A percentile compares a stretch with the other conserved stretches of the same genome.
Conservation (phyloP, 257 asterid genomes). For the Solanum rostratum region DNA sequence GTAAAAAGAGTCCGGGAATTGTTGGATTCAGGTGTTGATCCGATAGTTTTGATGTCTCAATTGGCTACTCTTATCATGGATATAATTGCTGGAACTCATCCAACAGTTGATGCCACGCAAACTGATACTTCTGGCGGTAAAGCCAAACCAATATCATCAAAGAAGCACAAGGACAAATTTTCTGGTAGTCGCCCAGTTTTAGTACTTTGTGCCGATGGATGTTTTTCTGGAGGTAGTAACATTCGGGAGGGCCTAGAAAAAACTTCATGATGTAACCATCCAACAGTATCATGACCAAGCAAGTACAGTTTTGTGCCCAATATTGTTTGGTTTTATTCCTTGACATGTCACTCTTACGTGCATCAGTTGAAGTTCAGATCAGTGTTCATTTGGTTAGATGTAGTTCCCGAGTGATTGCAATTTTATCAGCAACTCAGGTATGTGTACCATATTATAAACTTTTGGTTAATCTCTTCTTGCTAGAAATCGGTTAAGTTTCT, state of each 20-base stretch:
- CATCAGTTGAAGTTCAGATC: slow-evolving; percentile 73
- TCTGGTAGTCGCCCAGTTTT: slow-evolving; percentile 63
- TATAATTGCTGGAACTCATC: slow-evolving; percentile 78
- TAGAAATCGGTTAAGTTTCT: neutral
- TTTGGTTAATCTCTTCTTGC: neutral
- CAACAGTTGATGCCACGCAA: slow-evolving; percentile 30
- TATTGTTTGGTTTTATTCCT: slow-evolving; percentile 81
- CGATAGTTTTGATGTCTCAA: slow-evolving; percentile 83
- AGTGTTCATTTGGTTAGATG: slow-evolving; percentile 68
- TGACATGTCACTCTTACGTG: slow-evolving; percentile 67
- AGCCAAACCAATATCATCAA: slow-evolving; percentile 43
- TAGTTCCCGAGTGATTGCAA: slow-evolving; percentile 71
- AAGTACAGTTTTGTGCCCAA: slow-evolving; percentile 43
- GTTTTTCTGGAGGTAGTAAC: slow-evolving; percentile 49
- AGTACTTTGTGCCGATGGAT: slow-evolving; percentile 65
- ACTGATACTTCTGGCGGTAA: slow-evolving; percentile 41
- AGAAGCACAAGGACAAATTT: slow-evolving; percentile 42
- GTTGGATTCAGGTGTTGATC: slow-evolving; percentile 87
- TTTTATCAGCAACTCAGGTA: slow-evolving; percentile 82
- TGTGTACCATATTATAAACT: neutral
- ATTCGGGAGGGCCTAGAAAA: slow-evolving; percentile 26
- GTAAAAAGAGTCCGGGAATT: slow-evolving; percentile 80
- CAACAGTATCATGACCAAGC: slow-evolving; percentile 32
- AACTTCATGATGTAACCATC: slow-evolving; percentile 25
- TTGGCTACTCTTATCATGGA: slow-evolving; percentile 90